A percentile compares a stretch with the other conserved stretches of the same genome.
These are phyloP conservation scores for Cicer pinnatifidum DNA, from an alignment of 306 rosid species.

Conservation along the genomic window DNA sequence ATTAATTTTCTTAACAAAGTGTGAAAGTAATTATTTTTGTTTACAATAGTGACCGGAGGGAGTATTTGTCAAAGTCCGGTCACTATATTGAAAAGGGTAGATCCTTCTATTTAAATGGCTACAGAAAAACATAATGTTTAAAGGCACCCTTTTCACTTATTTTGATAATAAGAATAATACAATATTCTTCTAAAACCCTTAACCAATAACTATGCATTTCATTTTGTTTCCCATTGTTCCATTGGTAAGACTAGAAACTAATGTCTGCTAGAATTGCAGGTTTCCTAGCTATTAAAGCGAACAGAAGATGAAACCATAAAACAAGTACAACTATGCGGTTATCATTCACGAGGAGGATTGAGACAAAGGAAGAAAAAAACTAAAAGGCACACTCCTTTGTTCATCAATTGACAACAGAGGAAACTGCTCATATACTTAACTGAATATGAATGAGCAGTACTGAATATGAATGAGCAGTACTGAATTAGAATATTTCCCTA, in stretches of 20 bases:
- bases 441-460: neutral
- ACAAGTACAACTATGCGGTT: too few species aligned
- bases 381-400: neutral
- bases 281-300: neutral
- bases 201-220: slow-evolving; percentile 24
- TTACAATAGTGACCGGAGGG: too few species aligned
- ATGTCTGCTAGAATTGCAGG: slow-evolving; percentile 36
- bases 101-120: neutral
- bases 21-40: too few species aligned
- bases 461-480: slow-evolving; percentile 4
- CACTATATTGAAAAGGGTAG: slow-evolving; percentile 6
- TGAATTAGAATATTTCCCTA: slow-evolving; percentile 23
- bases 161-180: neutral
- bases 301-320: neutral
- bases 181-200: slow-evolving; percentile 19
- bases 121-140: slow-evolving; percentile 17
- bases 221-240: slow-evolving; percentile 15
- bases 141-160: neutral
- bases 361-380: too few species aligned
- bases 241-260: slow-evolving; percentile 23
- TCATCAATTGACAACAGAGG: slow-evolving; percentile 3
- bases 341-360: too few species aligned
- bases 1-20: too few species aligned
- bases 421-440: slow-evolving; percentile 3
- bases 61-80: slow-evolving; percentile 3